Conservation (phyloP, 192 early-diverging fungal genomes). For the Podila epicladia region DNA sequence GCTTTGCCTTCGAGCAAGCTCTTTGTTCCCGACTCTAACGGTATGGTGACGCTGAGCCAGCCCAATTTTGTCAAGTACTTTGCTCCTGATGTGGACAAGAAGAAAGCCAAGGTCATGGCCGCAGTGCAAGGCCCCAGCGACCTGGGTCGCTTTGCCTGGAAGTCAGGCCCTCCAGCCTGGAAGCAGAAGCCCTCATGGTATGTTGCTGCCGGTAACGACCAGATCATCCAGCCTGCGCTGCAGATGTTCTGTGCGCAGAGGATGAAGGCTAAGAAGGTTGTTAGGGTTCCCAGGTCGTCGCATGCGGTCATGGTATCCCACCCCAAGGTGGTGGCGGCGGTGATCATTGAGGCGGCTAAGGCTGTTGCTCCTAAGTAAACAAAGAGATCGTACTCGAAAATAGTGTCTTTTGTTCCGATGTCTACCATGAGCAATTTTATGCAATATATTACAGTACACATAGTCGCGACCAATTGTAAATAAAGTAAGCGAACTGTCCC, state of each 20-base stretch:
- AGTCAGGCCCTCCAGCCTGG: conserved; percentile 5
- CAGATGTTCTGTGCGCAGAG: not conserved
- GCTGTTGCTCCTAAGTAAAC: not conserved
- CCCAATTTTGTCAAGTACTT: conserved; percentile 14
- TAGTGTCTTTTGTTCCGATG: too few species aligned
- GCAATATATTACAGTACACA: too few species aligned
- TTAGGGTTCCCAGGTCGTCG: not conserved
- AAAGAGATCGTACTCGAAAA: too few species aligned
- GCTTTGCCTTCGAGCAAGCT: not conserved
- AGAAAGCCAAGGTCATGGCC: conserved; percentile 3
- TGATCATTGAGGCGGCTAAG: conserved; percentile 9
- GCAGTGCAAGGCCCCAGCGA: conserved; percentile 9
- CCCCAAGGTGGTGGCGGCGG: not conserved
- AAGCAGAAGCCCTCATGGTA: conserved; percentile 3
- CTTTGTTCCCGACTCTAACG: not conserved
- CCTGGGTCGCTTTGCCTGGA: not conserved
- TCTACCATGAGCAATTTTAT: too few species aligned
- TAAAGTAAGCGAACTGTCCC: too few species aligned
- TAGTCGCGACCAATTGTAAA: too few species aligned
- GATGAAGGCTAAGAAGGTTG: conserved; percentile 4
- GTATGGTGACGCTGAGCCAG: not conserved
- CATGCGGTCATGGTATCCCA: conserved; percentile 10
- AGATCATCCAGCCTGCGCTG: conserved; percentile 6
- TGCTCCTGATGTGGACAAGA: conserved; percentile 5
- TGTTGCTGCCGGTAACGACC: conserved; percentile 4